phyloP scores from a whole-genome alignment of 2,329 filamentous ascomycete genomes.

The Beauveria sp. region DNA sequence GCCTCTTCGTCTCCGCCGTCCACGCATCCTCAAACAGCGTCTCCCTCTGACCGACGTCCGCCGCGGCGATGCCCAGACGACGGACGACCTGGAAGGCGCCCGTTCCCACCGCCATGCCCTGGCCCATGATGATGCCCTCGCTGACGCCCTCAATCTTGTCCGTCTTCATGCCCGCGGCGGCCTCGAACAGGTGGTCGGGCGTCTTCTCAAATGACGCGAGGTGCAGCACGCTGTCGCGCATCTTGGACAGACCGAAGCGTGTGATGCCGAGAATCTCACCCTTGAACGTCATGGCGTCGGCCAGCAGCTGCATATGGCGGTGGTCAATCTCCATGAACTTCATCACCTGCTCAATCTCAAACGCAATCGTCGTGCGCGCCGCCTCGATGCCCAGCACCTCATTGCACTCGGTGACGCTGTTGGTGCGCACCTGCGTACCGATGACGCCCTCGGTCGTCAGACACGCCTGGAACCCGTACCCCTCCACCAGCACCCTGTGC shows the following conservation, averaged over 20 bases:
- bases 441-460: slow-evolving; percentile 92
- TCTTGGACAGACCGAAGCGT: slow-evolving; percentile 91
- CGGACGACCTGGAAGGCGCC: slow-evolving; percentile 87
- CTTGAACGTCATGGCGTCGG: slow-evolving; percentile 99
- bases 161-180: slow-evolving; percentile 83
- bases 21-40: slow-evolving; percentile 68
- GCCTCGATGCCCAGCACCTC: slow-evolving; percentile 93
- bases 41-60: slow-evolving; percentile 49
- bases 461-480: slow-evolving; percentile 80
- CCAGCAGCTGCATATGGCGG: slow-evolving; percentile 93
- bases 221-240: slow-evolving; percentile 89
- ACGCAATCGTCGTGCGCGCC: slow-evolving; percentile 78
- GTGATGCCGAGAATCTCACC: slow-evolving; percentile 95
- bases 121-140: slow-evolving; percentile 97
- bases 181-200: slow-evolving; percentile 92
- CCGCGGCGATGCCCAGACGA: slow-evolving; percentile 58
- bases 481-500: slow-evolving; percentile 79
- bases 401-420: slow-evolving; percentile 83
- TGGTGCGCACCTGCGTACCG: slow-evolving; percentile 65
- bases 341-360: slow-evolving; percentile 87
- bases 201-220: slow-evolving; percentile 97
- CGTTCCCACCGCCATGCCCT: slow-evolving; percentile 86
- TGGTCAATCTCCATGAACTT: slow-evolving; percentile 91
- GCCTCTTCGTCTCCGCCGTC: slow-evolving; percentile 27
- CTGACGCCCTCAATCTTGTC: slow-evolving; percentile 89